Evolutionary conservation across 768 basidiomycete species (phyloP).

Genomic region (Coprinellus micaceus): DNA sequence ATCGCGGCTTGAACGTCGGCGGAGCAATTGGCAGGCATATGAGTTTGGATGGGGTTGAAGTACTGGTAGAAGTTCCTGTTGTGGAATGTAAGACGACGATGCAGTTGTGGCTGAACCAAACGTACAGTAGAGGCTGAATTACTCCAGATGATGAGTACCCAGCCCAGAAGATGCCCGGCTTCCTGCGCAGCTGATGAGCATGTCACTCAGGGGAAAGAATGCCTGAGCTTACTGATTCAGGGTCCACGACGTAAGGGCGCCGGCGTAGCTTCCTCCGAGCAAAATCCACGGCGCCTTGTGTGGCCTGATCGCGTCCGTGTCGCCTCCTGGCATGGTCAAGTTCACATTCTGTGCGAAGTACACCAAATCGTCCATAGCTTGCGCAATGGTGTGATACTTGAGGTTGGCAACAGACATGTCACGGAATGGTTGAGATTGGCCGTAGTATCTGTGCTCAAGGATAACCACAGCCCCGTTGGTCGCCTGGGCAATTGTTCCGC

Average conservation of each 20-base stretch:
- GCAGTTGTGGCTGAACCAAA: neutral
- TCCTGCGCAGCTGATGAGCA: constrained; percentile 29
- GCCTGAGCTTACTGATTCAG: neutral
- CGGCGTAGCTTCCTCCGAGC: constrained; percentile 49
- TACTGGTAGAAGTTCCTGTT: constrained; percentile 63
- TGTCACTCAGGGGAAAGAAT: neutral
- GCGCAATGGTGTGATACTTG: constrained; percentile 60
- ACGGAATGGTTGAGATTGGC: constrained; percentile 62
- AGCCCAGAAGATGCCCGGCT: constrained; percentile 56
- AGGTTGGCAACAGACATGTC: constrained; percentile 58
- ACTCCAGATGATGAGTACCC: constrained; percentile 67
- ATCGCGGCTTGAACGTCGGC: constrained; percentile 66
- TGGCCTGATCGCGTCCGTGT: constrained; percentile 46
- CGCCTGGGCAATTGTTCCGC: constrained; percentile 58
- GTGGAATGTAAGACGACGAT: neutral
- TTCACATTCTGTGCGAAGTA: constrained; percentile 67
- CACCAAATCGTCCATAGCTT: constrained; percentile 68
- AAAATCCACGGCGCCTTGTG: constrained; percentile 47
- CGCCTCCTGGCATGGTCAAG: constrained; percentile 63
- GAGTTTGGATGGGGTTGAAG: constrained; percentile 63
- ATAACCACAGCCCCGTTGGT: constrained; percentile 61
- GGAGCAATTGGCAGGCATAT: constrained; percentile 72
- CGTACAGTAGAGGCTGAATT: constrained; percentile 55
- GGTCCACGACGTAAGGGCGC: constrained; percentile 17
- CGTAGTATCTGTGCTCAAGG: constrained; percentile 73